These are phyloP conservation scores for Plasmodium malariae DNA, from an alignment of 169 alveolate genomes.

Conservation along the genomic window DNA sequence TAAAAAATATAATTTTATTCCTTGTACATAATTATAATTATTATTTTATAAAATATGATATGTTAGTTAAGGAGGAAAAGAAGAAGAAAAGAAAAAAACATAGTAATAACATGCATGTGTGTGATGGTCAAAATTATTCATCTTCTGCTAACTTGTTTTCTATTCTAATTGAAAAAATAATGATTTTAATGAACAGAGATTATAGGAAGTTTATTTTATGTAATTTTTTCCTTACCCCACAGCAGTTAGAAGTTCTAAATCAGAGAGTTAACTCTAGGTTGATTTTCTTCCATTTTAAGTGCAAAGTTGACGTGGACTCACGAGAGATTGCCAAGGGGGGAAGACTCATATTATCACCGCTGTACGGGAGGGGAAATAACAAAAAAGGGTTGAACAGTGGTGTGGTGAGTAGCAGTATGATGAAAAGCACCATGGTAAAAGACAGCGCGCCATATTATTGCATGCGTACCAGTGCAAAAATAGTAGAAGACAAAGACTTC, in stretches of 20 bases:
- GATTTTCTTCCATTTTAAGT: slow-evolving; percentile 23
- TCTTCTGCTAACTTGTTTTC: slow-evolving; percentile 3
- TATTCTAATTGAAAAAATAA: slow-evolving; percentile 32
- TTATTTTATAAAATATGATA: slow-evolving; percentile 18
- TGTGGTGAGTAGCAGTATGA: too few species aligned
- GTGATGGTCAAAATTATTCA: background rate
- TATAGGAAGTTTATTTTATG: slow-evolving; percentile 40
- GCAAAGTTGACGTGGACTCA: background rate
- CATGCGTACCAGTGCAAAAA: too few species aligned
- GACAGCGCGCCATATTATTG: too few species aligned
- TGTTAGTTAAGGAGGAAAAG: slow-evolving; percentile 17
- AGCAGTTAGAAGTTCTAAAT: slow-evolving; percentile 20
- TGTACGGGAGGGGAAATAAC: background rate
- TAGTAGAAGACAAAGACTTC: background rate
- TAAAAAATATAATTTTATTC: slow-evolving; percentile 14
- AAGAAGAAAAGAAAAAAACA: background rate
- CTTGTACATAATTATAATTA: slow-evolving; percentile 30
- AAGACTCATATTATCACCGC: background rate
- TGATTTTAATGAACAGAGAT: slow-evolving; percentile 10
- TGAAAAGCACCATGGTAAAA: too few species aligned
- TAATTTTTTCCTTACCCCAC: slow-evolving; percentile 16
- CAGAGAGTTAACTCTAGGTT: slow-evolving; percentile 8
- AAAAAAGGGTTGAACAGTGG: background rate
- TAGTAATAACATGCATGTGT: background rate
- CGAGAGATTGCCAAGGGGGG: slow-evolving; percentile 13